Percentiles rank a stretch among this genome's conserved stretches.
These are phyloP conservation scores for Eimeria sp. DNA, from an alignment of 169 alveolate species.

Conservation along the genomic window DNA sequence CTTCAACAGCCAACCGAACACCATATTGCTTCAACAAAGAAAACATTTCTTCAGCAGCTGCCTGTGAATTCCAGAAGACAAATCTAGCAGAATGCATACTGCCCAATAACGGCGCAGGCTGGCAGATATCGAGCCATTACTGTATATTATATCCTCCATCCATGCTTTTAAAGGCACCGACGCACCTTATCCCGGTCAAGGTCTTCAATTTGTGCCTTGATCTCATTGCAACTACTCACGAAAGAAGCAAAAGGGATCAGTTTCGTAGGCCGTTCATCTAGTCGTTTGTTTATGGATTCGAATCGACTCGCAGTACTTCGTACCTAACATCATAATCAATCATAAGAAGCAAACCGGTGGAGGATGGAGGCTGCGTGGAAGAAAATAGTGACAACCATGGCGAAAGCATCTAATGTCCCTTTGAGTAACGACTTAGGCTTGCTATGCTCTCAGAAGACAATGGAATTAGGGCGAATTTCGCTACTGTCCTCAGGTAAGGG, in stretches of 20 bases:
- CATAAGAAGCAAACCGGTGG: background rate
- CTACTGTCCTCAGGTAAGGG: background rate
- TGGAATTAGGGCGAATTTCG: background rate
- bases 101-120: background rate
- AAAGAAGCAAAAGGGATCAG: constrained; percentile 74
- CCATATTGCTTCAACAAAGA: constrained; percentile 79
- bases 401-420: background rate
- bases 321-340: constrained; percentile 11
- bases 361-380: background rate
- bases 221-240: constrained; percentile 70
- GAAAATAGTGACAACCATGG: background rate
- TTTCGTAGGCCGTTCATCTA: constrained; percentile 73
- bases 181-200: constrained; percentile 67
- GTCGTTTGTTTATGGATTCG: constrained; percentile 72
- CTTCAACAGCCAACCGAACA: constrained; percentile 81
- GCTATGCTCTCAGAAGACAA: background rate
- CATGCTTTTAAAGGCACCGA: background rate
- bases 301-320: constrained; percentile 66
- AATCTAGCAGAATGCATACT: background rate
- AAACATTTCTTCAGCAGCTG: constrained; percentile 82
- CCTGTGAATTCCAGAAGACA: background rate
- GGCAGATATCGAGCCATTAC: background rate
- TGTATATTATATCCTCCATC: background rate
- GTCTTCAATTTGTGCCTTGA: constrained; percentile 73
- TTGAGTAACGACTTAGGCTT: background rate